Percentiles rank a stretch among this genome's conserved stretches.
Evolutionary conservation across 495 filamentous ascomycete species (phyloP).

Genomic region (Poronia punctata): DNA sequence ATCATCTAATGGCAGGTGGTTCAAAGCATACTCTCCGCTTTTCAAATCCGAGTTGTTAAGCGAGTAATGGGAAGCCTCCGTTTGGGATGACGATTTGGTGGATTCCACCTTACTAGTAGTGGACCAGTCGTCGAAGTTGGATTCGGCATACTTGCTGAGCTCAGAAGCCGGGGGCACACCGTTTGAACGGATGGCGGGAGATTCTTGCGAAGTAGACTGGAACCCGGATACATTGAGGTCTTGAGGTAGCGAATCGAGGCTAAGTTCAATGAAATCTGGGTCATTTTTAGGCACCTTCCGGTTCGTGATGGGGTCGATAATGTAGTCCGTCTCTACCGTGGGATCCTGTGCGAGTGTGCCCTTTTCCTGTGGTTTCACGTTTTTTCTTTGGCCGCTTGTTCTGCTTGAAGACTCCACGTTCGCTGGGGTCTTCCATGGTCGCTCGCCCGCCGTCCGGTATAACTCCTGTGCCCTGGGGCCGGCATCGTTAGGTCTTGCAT

Average conservation of each 20-base stretch:
- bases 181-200: conserved; percentile 24
- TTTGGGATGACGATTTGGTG: background rate
- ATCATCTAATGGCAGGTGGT: conserved; percentile 23
- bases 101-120: background rate
- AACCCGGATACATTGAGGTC: conserved; percentile 33
- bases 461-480: too few species aligned
- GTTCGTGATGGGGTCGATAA: conserved; percentile 57
- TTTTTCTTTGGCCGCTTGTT: too few species aligned
- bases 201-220: conserved; percentile 23
- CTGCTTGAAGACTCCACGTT: too few species aligned
- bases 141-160: conserved; percentile 29
- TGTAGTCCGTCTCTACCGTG: conserved; percentile 26
- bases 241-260: background rate
- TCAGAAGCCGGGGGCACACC: conserved; percentile 30
- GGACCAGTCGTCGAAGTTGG: conserved; percentile 24
- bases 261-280: background rate
- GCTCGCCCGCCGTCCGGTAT: too few species aligned
- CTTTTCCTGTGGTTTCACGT: too few species aligned
- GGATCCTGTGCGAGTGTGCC: too few species aligned
- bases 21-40: conserved; percentile 26
- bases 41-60: conserved; percentile 13
- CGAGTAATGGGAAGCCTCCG: background rate
- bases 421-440: too few species aligned
- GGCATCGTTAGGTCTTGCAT: too few species aligned
- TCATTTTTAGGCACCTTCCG: conserved; percentile 39